Base-by-base conservation (phyloP, 2,329 filamentous ascomycete genomes). In the Colletotrichum sublineola region DNA sequence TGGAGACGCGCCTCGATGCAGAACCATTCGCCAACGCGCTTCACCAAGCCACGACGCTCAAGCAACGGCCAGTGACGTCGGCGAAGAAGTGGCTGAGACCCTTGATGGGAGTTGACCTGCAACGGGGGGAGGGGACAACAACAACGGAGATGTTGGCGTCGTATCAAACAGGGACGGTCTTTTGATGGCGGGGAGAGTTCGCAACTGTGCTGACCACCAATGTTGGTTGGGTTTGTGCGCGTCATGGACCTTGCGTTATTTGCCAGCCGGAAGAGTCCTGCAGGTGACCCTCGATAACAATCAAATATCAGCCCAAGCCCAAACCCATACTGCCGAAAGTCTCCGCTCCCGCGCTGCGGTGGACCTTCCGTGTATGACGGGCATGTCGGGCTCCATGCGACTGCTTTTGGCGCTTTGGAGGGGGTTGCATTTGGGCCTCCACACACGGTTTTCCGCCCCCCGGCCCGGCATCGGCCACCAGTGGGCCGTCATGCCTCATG, bases 291-390 rank as follows among this genome's bases (percentile, higher is more conserved):
- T 46, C 55, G 60, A 40, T 44, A 55, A 50, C 55, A 55, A 65
- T 40, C 61, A 55, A 61, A 70, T 63, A 46, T 15, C 60, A 57
- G 53, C 38, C 58, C 53, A 55, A 73, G 48, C 36, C 46, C n/a
- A 48, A 9, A 20, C n/a, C 57, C 63, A 52, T 48, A 18, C 15
- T 31, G 33, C 64, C n/a, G 44, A 52, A 73, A 65, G 68, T 65
- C 66, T 57, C 70, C 61, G 60, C 40, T 73, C 61, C 70, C 66
- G 60, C 48, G 38, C 48, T 70, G 70, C 46, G 31, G 69, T 53
- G 67, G 69, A 46, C 60, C 60, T 73, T 33, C 61, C 60, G 66
- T 38, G 60, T 73, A 48, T 57, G 66, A 73, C 46, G 60, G 56
- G 60, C 66, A 65, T 72, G 55, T 60, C 69, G 60, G 60, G 60